Evolutionary conservation across 306 rosid genomes (phyloP).

Genomic region (Cicer judaicum): DNA sequence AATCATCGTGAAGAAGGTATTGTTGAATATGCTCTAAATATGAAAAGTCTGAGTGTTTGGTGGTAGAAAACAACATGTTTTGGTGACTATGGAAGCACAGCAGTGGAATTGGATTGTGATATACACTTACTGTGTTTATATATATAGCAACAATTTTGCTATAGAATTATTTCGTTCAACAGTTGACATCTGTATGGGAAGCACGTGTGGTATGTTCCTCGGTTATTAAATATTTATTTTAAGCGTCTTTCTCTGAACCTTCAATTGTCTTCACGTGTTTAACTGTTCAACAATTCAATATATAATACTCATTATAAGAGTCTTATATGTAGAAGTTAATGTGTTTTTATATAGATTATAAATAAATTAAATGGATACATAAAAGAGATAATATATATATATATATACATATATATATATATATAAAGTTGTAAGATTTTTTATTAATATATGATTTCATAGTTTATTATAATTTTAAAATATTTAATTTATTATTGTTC

Average conservation of each 20-base stretch:
- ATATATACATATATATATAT: no score
- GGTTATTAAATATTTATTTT: neutral
- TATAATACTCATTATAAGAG: no score
- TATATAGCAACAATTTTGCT: neutral
- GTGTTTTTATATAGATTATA: no score
- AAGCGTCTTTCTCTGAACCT: slow-evolving; percentile 13
- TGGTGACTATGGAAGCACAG: neutral
- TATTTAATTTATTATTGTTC: no score
- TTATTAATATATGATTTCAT: no score
- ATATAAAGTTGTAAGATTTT: no score
- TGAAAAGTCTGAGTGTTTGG: slow-evolving; percentile 25
- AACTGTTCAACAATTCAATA: no score
- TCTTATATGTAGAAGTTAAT: no score
- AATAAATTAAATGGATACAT: no score
- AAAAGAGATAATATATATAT: no score
- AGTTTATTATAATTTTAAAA: no score
- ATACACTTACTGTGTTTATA: neutral
- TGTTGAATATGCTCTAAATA: slow-evolving; percentile 38
- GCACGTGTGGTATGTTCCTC: slow-evolving; percentile 13
- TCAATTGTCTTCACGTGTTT: neutral
- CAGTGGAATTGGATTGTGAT: neutral
- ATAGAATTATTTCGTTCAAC: neutral
- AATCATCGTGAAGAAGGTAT: slow-evolving; percentile 32
- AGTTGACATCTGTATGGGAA: neutral
- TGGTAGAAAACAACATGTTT: slow-evolving; percentile 34